Conservation (phyloP, 306 rosid genomes). For the Citrullus amarus region DNA sequence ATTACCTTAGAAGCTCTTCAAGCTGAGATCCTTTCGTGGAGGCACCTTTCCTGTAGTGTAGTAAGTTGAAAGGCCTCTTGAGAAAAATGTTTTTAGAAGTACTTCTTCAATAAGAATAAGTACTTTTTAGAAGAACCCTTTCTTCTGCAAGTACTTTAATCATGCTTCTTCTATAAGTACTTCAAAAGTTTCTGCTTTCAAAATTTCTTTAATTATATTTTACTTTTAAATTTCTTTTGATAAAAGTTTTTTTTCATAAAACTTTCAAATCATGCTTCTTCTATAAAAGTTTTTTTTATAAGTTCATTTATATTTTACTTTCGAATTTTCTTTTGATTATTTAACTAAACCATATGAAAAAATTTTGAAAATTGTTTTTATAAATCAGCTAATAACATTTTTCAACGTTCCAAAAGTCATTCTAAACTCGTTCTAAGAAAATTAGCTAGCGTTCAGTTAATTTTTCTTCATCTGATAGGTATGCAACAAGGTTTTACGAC, state of each 20-base stretch:
- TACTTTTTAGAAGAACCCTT: background rate
- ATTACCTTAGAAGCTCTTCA: conserved; percentile 80
- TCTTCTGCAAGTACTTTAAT: background rate
- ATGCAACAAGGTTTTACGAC: background rate
- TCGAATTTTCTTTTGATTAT: background rate
- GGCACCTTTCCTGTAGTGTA: conserved; percentile 38
- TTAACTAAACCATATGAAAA: background rate
- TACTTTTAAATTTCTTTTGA: too few relatives aligned
- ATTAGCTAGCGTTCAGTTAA: background rate
- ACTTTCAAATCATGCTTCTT: too few relatives aligned
- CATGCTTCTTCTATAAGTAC: background rate
- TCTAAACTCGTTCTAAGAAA: background rate
- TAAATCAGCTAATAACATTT: background rate
- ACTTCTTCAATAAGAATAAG: background rate
- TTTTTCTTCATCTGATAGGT: background rate
- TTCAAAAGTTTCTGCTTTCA: background rate
- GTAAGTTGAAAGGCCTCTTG: background rate
- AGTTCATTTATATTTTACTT: background rate
- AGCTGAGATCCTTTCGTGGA: conserved; percentile 34
- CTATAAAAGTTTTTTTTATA: background rate
- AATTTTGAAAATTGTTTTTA: background rate
- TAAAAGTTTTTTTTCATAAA: too few relatives aligned
- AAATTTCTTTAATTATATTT: too few relatives aligned
- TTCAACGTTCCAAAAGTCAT: background rate
- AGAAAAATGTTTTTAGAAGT: background rate